Conservation (phyloP, 148 eudicot species). For the Gaultheria prostrata region DNA sequence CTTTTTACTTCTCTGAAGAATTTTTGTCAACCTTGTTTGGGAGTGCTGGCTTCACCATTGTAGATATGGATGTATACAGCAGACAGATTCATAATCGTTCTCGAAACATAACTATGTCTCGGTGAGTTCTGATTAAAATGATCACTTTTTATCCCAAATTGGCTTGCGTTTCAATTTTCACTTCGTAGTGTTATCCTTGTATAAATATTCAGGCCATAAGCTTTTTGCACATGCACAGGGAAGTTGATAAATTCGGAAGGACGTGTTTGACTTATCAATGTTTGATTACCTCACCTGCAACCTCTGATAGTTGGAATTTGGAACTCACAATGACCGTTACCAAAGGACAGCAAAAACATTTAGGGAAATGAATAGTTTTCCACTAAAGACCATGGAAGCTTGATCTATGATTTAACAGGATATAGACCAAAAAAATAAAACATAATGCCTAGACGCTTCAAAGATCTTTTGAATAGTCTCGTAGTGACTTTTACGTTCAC, state of each 20-base stretch:
- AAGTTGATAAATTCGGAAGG: neutral
- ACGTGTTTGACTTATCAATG: neutral
- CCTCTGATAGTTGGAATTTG: neutral
- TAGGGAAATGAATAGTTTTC: neutral
- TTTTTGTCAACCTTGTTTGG: conserved; percentile 37
- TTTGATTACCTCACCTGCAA: neutral
- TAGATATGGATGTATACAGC: conserved; percentile 30
- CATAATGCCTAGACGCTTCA: neutral
- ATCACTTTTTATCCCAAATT: neutral
- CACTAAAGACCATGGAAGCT: neutral
- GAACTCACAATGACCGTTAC: neutral
- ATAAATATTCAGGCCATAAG: neutral
- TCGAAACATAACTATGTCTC: conserved; percentile 37
- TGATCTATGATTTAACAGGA: neutral
- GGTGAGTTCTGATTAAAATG: conserved; percentile 22
- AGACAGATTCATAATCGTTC: conserved; percentile 40
- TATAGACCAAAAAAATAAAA: neutral
- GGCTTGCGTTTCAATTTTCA: neutral
- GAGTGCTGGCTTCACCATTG: conserved; percentile 29
- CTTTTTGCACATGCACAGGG: neutral
- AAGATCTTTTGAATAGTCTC: neutral
- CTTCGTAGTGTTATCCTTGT: neutral
- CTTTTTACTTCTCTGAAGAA: conserved; percentile 47
- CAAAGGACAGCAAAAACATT: neutral
- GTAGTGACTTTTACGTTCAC: neutral